Conservation (phyloP, 2,329 filamentous ascomycete species). For the Arthrobotrys pseudoclavata region DNA sequence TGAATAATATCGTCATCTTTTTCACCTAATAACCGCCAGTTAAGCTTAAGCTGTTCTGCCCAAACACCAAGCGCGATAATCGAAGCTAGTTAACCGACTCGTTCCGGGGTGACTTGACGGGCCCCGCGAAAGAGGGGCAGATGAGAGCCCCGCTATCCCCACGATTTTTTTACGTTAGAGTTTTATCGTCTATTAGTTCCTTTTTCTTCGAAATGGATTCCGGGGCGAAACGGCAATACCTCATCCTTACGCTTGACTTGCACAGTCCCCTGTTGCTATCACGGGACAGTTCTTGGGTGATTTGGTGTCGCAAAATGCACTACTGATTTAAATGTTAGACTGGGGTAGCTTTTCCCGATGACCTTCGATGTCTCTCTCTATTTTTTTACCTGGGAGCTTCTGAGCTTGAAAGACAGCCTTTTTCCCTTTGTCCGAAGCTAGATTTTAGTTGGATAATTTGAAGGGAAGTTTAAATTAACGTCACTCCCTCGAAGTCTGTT, state of each 20-base stretch:
- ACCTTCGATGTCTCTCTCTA: neutral
- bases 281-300: slow-evolving; percentile 21
- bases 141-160: slow-evolving; percentile 19
- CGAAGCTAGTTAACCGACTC: neutral
- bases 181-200: slow-evolving; percentile 24
- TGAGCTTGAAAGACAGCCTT: slow-evolving; percentile 64
- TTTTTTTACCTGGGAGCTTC: slow-evolving; percentile 64
- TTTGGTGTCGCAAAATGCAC: slow-evolving; percentile 11
- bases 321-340: slow-evolving; percentile 4
- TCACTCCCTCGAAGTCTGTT: slow-evolving; percentile 1
- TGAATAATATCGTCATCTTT: neutral
- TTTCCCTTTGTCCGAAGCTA: slow-evolving; percentile 56
- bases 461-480: slow-evolving; percentile 13
- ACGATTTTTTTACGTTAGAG: slow-evolving; percentile 22
- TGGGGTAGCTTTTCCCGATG: slow-evolving; percentile 15
- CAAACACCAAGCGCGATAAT: slow-evolving; percentile 20
- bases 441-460: slow-evolving; percentile 2
- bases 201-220: neutral
- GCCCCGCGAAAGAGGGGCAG: neutral
- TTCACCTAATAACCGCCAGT: neutral
- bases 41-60: no score
- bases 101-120: neutral
- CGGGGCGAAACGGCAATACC: slow-evolving; percentile 28
- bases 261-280: slow-evolving; percentile 18
- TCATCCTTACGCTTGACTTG: neutral